Base-by-base conservation (phyloP, 1,139 yeast genomes). In the Lodderomyces pseudojiufengensis region DNA sequence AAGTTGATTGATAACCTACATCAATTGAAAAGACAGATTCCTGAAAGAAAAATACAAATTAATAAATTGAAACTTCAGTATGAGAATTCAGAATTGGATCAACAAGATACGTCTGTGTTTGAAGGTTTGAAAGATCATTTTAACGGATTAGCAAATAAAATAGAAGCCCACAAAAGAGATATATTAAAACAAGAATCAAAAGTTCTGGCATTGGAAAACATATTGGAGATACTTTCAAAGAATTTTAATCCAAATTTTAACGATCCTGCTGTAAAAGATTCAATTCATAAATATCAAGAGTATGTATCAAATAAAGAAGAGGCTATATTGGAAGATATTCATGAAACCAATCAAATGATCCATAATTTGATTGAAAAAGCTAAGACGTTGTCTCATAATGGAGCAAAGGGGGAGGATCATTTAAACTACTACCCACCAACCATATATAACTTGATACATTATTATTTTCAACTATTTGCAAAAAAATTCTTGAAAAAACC, bases 171-270 rank as follows among this genome's bases (percentile, higher is more conserved):
- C 39, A 29, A 39, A 18, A 27, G 24, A 27, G 37, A 33, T 16
- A 31, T 44, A n/a, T 43, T 51, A 3, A 42, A 46, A 7, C 48
- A 47, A n/a, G 48, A 44, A 12, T 24, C 32, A 10, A 55, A 48
- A 16, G 48, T 58, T 32, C 33, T 40, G 2, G 46, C 51, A 3
- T 53, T 80, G 36, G 81, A 78, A 45, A 36, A 41, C 1, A 61
- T 78, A 15, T 56, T 84, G 32, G 54, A 56, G 5, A 56, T 59
- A 6, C 60, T 84, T 61, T 62, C 73, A 18, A 54, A 64, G 3
- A 76, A 80, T 37, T 86, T 86, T 54, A 87, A 90, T 52, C 96
- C 95, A 25, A 88, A 88, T 55, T 87, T 85, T 63, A 90, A 88
- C 54, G 97, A 90, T 57, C 77, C 80, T 4, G 95, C 90, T 0